Evolutionary conservation across 2,329 filamentous ascomycete genomes (phyloP), one percentile per base, ranked within the genome.

Genomic region (Alternaria ethzedia): DNA sequence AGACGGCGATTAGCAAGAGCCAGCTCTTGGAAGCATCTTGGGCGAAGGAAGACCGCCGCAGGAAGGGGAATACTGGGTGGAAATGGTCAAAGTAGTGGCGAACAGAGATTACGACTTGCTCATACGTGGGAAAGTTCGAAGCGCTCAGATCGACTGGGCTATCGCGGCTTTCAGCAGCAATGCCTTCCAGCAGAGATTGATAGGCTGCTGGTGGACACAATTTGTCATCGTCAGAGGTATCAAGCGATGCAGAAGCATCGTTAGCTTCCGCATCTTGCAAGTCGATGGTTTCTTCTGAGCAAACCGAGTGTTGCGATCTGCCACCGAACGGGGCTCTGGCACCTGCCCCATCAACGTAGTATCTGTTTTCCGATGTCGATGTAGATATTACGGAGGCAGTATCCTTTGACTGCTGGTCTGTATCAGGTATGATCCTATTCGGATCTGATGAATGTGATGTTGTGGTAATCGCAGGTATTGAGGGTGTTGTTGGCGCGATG

Each of bases 61-160:
- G 52, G 45, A 78, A 73, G 4, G 77, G 76, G 15, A 79, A 66
- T 12, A 68, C 64, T 21, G 70, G 68, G 50, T 74, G 69, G 41
- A 78, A 78, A 36, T 66, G 59, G 8, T 73, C 70, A 45, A 75
- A 69, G 57, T 75, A 78, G 2, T 74, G 61, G 17, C 61, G 64
- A 21, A 78, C 60, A 12, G 20, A 78, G 54, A 54, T 59, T 49
- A 56, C 73, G 64, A 59, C 74, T 49, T 43, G 72, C 51, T 11
- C 62, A 59, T 46, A 61, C 43, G 68, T 61, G 20, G 75, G 75
- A 20, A 78, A 69, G 6, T 66, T 13, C 43, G 58, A 61, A 45
- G 56, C 7, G 41, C 61, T 49, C 50, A 64, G 7, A 25, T 64
- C 30, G 23, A 55, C 25, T 9, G 52, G 30, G 44, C 43, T 52